These are phyloP conservation scores for Bruguiera hainesii DNA, from an alignment of 441 rosid species.

Conservation along the genomic window DNA sequence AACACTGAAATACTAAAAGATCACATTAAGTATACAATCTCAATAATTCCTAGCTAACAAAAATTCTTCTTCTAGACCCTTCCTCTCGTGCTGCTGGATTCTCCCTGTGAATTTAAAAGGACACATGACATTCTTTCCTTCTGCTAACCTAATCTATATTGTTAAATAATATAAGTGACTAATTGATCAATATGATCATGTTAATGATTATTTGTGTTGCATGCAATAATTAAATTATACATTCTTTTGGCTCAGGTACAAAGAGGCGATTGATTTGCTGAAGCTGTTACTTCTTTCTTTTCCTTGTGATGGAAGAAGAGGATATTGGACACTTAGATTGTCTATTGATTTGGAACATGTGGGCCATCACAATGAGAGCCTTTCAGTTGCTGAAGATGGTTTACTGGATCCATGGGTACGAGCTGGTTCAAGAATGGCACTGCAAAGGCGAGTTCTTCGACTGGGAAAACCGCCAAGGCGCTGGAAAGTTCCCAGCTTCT, in stretches of 20 bases:
- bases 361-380: conserved; percentile 68
- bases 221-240: not conserved
- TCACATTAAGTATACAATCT: too few species aligned
- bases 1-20: too few species aligned
- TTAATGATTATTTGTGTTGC: not conserved
- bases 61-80: too few species aligned
- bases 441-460: conserved; percentile 81
- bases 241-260: conserved; percentile 48
- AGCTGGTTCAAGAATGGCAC: conserved; percentile 83
- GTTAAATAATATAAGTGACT: too few species aligned
- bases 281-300: conserved; percentile 59
- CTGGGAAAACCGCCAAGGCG: conserved; percentile 95
- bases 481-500: conserved; percentile 78
- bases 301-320: conserved; percentile 75
- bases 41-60: too few species aligned
- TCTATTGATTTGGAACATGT: conserved; percentile 82
- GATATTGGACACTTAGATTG: conserved; percentile 88
- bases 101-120: too few species aligned
- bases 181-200: too few species aligned
- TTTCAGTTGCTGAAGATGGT: conserved; percentile 75
- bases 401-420: conserved; percentile 85
- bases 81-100: too few species aligned
- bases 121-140: too few species aligned
- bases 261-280: conserved; percentile 53
- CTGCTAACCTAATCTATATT: too few species aligned